Evolutionary conservation across 2,329 filamentous ascomycete genomes (phyloP).

Genomic region (Penicillium capsulatum): DNA sequence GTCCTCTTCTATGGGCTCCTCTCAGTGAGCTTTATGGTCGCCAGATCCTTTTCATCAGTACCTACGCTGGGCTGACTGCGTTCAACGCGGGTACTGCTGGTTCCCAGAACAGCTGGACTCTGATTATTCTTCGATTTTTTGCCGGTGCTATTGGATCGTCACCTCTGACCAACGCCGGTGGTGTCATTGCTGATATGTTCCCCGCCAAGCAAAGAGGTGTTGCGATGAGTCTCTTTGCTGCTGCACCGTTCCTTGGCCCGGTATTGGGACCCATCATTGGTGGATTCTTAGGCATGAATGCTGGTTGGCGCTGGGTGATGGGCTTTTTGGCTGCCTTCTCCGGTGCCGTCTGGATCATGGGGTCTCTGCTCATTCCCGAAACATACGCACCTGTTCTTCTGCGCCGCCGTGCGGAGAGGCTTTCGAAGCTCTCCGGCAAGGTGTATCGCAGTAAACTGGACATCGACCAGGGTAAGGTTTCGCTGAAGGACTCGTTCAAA

Average conservation of each 20-base stretch:
- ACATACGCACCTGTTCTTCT: constrained; percentile 32
- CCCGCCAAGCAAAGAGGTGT: constrained; percentile 49
- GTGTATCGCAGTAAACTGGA: constrained; percentile 25
- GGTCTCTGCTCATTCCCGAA: constrained; percentile 24
- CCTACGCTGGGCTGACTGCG: constrained; percentile 53
- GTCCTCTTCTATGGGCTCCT: constrained; percentile 63
- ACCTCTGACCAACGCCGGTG: constrained; percentile 43
- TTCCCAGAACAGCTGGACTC: constrained; percentile 52
- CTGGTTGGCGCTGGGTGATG: constrained; percentile 31
- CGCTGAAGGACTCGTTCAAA: constrained; percentile 21
- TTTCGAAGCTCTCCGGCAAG: constrained; percentile 25
- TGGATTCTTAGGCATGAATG: constrained; percentile 29
- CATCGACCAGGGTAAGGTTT: constrained; percentile 22
- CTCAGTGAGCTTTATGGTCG: constrained; percentile 61
- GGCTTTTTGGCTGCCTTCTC: constrained; percentile 30
- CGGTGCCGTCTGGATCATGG: constrained; percentile 28
- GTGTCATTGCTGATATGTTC: constrained; percentile 58
- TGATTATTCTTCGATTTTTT: constrained; percentile 63
- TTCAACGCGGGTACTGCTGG: constrained; percentile 59
- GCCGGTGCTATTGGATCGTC: constrained; percentile 57
- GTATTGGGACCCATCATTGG: constrained; percentile 28
- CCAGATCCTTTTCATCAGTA: constrained; percentile 50
- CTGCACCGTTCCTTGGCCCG: constrained; percentile 58
- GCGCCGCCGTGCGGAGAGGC: constrained; percentile 24
- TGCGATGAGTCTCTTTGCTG: constrained; percentile 61